Evolutionary conservation across 2,329 filamentous ascomycete genomes (phyloP).

Genomic region (Aaosphaeria arxii): DNA sequence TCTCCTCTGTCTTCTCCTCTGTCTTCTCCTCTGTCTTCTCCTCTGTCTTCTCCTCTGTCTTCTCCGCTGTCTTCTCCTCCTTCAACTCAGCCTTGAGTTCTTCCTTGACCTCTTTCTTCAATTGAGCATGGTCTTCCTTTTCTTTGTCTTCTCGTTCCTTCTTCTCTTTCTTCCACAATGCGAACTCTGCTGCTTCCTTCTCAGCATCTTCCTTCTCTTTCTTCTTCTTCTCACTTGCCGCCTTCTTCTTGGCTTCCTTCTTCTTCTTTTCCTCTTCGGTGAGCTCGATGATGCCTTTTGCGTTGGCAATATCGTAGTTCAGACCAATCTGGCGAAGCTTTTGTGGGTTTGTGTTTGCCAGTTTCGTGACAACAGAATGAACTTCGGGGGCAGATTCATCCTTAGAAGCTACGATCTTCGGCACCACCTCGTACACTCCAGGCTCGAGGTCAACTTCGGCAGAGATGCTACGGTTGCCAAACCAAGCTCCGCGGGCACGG

Average conservation of each 20-base stretch:
- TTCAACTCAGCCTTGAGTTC: slow-evolving; percentile 2
- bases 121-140: slow-evolving; percentile 23
- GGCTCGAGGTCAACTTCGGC: slow-evolving; percentile 71
- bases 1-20: slow-evolving; percentile 4
- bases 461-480: slow-evolving; percentile 70
- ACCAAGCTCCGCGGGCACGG: slow-evolving; percentile 47
- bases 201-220: slow-evolving; percentile 30
- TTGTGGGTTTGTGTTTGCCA: slow-evolving; percentile 41
- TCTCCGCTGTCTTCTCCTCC: not conserved
- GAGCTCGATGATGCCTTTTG: slow-evolving; percentile 56
- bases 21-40: slow-evolving; percentile 1
- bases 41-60: not conserved
- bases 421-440: slow-evolving; percentile 70
- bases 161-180: slow-evolving; percentile 31
- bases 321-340: slow-evolving; percentile 62
- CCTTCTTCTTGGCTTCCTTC: slow-evolving; percentile 33
- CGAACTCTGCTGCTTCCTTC: slow-evolving; percentile 26
- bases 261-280: slow-evolving; percentile 47
- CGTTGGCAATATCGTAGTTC: slow-evolving; percentile 68
- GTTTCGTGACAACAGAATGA: slow-evolving; percentile 58
- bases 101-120: slow-evolving; percentile 14
- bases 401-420: slow-evolving; percentile 68
- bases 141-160: slow-evolving; percentile 18
- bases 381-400: slow-evolving; percentile 48
- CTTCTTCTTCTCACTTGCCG: slow-evolving; percentile 26